Conservation (phyloP, 202 grass and related monocot genomes). For the Hordeum pubiflorum region DNA sequence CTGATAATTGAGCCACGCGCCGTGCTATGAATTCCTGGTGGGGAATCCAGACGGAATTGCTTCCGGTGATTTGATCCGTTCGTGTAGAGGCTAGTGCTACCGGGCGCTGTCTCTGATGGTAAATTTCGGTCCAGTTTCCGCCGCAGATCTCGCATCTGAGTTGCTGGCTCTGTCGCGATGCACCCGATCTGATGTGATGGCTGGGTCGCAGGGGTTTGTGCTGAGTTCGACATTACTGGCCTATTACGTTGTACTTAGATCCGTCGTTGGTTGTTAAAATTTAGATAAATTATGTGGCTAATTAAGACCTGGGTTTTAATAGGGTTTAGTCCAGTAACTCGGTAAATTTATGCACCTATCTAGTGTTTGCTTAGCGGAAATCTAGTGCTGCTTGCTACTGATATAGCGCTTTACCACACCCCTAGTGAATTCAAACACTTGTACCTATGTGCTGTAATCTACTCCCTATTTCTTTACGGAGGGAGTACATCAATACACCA, state of each 20-base stretch:
- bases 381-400: neutral
- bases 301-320: neutral
- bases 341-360: neutral
- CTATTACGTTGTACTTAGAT: constrained; percentile 12
- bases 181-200: constrained; percentile 8
- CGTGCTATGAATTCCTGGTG: neutral
- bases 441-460: neutral
- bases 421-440: neutral
- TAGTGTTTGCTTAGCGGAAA: neutral
- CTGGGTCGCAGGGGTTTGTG: neutral
- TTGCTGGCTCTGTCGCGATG: neutral
- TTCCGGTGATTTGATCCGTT: neutral
- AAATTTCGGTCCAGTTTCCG: neutral
- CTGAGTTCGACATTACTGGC: neutral
- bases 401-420: neutral
- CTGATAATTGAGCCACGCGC: neutral
- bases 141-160: constrained; percentile 7
- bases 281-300: neutral
- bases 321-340: constrained; percentile 20
- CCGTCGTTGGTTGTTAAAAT: neutral
- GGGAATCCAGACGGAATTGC: neutral
- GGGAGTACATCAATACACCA: no score
- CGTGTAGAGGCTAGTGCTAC: neutral
- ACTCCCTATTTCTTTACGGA: no score
- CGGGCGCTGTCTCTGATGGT: neutral